Evolutionary conservation across 2,329 filamentous ascomycete species (phyloP).

Genomic region (Gnomoniopsis sp.): DNA sequence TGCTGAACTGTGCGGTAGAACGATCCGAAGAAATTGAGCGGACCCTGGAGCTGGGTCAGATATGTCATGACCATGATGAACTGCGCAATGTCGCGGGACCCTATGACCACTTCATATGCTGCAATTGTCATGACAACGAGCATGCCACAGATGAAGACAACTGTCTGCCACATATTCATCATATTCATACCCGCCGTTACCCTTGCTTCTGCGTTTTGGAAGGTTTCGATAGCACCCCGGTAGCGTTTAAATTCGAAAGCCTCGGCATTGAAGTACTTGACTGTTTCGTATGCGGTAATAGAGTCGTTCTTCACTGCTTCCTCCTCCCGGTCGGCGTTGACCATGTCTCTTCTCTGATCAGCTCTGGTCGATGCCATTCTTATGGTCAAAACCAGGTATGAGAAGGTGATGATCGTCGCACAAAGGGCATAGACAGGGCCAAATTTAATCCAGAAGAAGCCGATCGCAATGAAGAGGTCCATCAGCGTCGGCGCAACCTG

Average conservation of each 20-base stretch:
- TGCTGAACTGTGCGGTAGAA: slow-evolving; percentile 97
- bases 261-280: slow-evolving; percentile 88
- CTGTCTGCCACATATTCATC: slow-evolving; percentile 78
- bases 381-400: slow-evolving; percentile 94
- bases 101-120: slow-evolving; percentile 71
- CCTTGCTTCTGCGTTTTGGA: slow-evolving; percentile 71
- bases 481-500: slow-evolving; percentile 93
- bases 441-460: slow-evolving; percentile 73
- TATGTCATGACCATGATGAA: slow-evolving; percentile 75
- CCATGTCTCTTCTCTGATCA: slow-evolving; percentile 88
- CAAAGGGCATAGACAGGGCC: slow-evolving; percentile 89
- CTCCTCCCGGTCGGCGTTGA: slow-evolving; percentile 90
- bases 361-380: slow-evolving; percentile 92
- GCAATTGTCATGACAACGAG: slow-evolving; percentile 69
- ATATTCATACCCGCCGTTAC: slow-evolving; percentile 73
- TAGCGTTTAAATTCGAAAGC: slow-evolving; percentile 75
- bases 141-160: slow-evolving; percentile 76
- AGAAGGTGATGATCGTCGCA: slow-evolving; percentile 86
- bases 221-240: slow-evolving; percentile 64
- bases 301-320: slow-evolving; percentile 99
- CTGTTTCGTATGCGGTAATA: slow-evolving; percentile 96
- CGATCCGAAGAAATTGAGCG: slow-evolving; percentile 84
- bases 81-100: slow-evolving; percentile 62
- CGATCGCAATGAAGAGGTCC: slow-evolving; percentile 81
- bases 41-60: slow-evolving; percentile 74